A percentile compares a stretch with the other conserved stretches of the same genome.
phyloP scores from a whole-genome alignment of 2,329 filamentous ascomycete genomes.

The Phoma herbarum region DNA sequence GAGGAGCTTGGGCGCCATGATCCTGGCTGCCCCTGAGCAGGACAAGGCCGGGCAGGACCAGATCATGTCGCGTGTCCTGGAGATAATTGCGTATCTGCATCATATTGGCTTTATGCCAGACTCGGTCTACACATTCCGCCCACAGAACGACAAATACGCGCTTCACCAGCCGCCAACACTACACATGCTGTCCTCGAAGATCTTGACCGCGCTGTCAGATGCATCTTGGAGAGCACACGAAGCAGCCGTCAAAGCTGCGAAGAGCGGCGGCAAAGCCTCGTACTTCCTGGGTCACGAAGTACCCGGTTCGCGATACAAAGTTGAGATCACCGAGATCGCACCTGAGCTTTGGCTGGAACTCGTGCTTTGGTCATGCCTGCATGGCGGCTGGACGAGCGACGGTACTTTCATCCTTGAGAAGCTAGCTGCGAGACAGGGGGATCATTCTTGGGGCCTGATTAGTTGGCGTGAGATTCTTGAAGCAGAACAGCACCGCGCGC shows the following conservation, averaged over 20 bases:
- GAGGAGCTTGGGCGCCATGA: constrained; percentile 57
- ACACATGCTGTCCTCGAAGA: constrained; percentile 58
- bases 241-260: constrained; percentile 40
- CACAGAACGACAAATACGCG: constrained; percentile 46
- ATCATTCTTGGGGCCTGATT: constrained; percentile 43
- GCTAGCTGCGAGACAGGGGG: constrained; percentile 32
- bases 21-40: constrained; percentile 48
- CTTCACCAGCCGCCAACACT: constrained; percentile 59
- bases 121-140: constrained; percentile 54
- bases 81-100: constrained; percentile 59
- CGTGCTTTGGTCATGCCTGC: constrained; percentile 61
- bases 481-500: constrained; percentile 36
- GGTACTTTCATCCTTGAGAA: constrained; percentile 53
- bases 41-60: constrained; percentile 25
- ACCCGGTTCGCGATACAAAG: constrained; percentile 54
- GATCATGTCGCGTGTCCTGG: constrained; percentile 56
- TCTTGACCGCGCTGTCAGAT: constrained; percentile 60
- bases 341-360: constrained; percentile 62
- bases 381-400: constrained; percentile 57
- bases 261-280: constrained; percentile 44
- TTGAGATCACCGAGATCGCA: constrained; percentile 52
- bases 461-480: constrained; percentile 56
- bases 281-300: constrained; percentile 56
- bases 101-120: constrained; percentile 58
- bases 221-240: constrained; percentile 60